Percentiles rank a stretch among this genome's conserved stretches.
Conservation (phyloP, 257 asterid genomes). For the Solanum tarijense region DNA sequence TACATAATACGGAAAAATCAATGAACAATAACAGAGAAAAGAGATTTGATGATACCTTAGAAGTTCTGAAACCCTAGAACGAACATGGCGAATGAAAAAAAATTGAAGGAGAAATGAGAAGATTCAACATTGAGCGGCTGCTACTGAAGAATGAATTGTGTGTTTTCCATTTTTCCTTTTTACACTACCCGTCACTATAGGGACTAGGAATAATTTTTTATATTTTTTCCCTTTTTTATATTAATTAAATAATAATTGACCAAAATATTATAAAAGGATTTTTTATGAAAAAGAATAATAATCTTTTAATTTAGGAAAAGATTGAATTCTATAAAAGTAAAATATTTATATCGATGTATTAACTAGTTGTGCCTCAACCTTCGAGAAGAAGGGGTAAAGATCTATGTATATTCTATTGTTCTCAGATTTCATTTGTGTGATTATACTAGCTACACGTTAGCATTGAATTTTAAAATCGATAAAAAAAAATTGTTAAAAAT, state of each 20-base stretch:
- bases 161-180: neutral
- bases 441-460: no score
- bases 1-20: neutral
- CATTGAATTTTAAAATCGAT: neutral
- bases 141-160: neutral
- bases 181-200: neutral
- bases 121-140: neutral
- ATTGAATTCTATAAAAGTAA: neutral
- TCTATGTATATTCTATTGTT: no score
- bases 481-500: no score
- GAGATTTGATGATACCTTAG: neutral
- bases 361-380: neutral
- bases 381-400: neutral
- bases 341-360: no score
- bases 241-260: neutral
- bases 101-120: neutral
- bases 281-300: neutral
- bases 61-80: neutral
- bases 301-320: neutral
- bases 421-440: no score
- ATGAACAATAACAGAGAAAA: neutral
- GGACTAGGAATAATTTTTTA: neutral
- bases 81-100: neutral
- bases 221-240: no score
- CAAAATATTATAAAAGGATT: neutral